Base-by-base conservation (phyloP, 495 filamentous ascomycete genomes). In the Mytilinidion resinicola region DNA sequence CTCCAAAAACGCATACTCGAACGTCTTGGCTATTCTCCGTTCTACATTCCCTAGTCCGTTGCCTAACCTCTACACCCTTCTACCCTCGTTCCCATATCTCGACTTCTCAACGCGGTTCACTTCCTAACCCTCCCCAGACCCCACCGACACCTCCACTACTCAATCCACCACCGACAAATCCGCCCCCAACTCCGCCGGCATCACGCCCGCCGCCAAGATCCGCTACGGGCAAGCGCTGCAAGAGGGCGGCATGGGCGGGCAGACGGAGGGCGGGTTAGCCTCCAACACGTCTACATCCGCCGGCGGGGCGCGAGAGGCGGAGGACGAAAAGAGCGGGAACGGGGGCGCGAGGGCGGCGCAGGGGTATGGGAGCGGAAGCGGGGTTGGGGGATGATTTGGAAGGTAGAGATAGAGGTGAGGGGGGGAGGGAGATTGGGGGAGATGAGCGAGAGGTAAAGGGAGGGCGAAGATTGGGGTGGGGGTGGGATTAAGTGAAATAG, bases 301-400 rank as follows among this genome's bases (percentile, higher is more conserved):
- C 11, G 53, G 60, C 41, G 54, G 59, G 14, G 63, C 59, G 4
- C 55, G 55, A 46, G 42, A 59, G 41, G 39, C 8, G 53, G n/a
- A 51, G 47, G 52, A 38, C 44, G 67, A 53, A 21, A 50, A 61
- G 41, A 66, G 41, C 48, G 63, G 60, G 48, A 73, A 76, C 14
- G 52, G 52, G 48, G 69, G 59, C 30, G 69, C 69, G 54, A 71
- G 83, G 69, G 75, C 71, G 68, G 73, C 73, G 64, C 78, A 82
- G 68, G 82, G 82, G 53, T 86, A 87, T 77, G 82, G 83, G 44
- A 67, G 63, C 50, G 39, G 59, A 68, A 73, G 57, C 67, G 65
- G 68, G 55, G 61, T 74, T 69, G 68, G 79, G 78, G 55, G 74
- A 30, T 30, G n/a, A n/a, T n/a, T n/a, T n/a, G n/a, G n/a, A n/a